Percentiles rank a stretch among this genome's conserved stretches.
These are phyloP conservation scores for Mangifera indica DNA, from an alignment of 345 rosid genomes.

Conservation along the genomic window DNA sequence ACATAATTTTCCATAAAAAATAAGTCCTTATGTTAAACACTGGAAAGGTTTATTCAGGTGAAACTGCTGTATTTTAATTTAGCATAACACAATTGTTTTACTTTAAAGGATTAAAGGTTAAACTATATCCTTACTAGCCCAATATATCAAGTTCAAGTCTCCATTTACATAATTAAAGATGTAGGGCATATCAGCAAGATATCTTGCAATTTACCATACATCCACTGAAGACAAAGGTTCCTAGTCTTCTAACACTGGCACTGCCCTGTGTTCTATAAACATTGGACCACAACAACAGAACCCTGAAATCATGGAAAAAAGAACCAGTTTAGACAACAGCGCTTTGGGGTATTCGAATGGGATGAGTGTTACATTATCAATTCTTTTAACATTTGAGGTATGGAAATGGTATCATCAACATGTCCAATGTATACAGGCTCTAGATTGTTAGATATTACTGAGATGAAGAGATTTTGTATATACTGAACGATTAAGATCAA, in stretches of 20 bases:
- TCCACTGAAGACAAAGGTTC: neutral
- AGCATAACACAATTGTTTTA: neutral
- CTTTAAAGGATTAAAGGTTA: neutral
- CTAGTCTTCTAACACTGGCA: conserved; percentile 5
- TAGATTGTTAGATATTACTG: neutral
- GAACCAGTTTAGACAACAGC: neutral
- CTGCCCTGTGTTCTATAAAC: neutral
- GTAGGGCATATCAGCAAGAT: neutral
- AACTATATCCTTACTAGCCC: neutral
- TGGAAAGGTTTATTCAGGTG: conserved; percentile 11
- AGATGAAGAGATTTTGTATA: neutral
- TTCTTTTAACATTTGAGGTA: neutral
- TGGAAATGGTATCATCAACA: neutral
- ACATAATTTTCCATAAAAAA: conserved; percentile 17
- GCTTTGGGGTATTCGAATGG: neutral
- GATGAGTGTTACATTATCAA: neutral
- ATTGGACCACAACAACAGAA: too few relatives aligned
- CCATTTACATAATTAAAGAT: neutral
- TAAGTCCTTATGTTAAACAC: neutral
- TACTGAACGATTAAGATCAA: neutral
- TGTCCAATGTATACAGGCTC: conserved; percentile 21
- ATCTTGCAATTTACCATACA: too few relatives aligned
- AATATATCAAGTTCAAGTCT: neutral
- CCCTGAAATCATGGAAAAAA: too few relatives aligned
- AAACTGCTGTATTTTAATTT: conserved; percentile 1